Evolutionary conservation across 139 green algal species (phyloP), one percentile per base, ranked within the genome.

Genomic region (Asterochloris erici): DNA sequence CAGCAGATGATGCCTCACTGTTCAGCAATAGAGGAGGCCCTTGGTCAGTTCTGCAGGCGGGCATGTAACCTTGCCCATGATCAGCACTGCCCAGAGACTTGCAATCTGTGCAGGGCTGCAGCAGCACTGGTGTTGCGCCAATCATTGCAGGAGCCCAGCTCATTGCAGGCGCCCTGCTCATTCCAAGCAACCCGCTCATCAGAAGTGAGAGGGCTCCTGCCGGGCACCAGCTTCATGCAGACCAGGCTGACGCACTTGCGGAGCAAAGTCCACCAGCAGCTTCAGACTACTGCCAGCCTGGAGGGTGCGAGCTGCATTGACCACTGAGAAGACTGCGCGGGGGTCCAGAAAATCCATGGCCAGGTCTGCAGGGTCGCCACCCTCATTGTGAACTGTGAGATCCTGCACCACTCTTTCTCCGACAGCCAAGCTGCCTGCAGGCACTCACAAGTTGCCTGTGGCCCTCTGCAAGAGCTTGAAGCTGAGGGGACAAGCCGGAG

Each of bases 241-340:
- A 11, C 23, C 23, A 15, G 19, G 19, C 24, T 1, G 4, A 38
- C 74, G 12, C 19, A 82, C 78, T 26, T 75, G 79, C 13, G 90
- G 90, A 24, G 54, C 61, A 80, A 93, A 94, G 13, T 81, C 79
- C 28, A 94, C 60, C 70, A 90, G 81, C 63, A 88, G 60, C 14
- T 69, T 66, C 71, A 81, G 85, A 14, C 16, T 68, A 66, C 77
- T 85, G 4, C 85, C 87, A 0, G 83, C 62, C 61, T 38, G 10
- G 13, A 94, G 16, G 9, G 80, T 61, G 28, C 89, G 78, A 63
- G 86, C 73, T 23, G 91, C 83, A 69, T 88, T 91, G 24, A 94
- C 88, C 27, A 87, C 21, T 11, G 17, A 61, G 71, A 94, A 94
- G 23, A 86, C 74, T 27, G 86, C 78, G 11, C 68, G 17, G 12